Evolutionary conservation across 495 filamentous ascomycete genomes (phyloP).

Genomic region (Evansstolkia leycettana): DNA sequence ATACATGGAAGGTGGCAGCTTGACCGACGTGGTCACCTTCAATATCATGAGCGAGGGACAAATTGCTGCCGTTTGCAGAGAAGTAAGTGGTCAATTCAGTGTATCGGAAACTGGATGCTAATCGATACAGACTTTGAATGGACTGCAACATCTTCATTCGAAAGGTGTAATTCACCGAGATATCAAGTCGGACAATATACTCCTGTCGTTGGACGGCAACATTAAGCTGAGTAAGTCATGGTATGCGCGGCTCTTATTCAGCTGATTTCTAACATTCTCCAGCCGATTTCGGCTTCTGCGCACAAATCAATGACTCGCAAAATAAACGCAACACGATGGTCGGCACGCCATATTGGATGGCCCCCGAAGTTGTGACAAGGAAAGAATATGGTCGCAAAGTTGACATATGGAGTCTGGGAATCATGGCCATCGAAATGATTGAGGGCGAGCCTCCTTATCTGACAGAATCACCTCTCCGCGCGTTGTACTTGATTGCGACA

Average conservation of each 20-base stretch:
- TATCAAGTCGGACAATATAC: slow-evolving; percentile 97
- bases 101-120: neutral
- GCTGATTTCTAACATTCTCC: slow-evolving; percentile 16
- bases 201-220: slow-evolving; percentile 87
- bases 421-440: slow-evolving; percentile 99
- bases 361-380: slow-evolving; percentile 89
- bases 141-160: slow-evolving; percentile 89
- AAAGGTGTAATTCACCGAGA: slow-evolving; percentile 97
- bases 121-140: slow-evolving; percentile 56
- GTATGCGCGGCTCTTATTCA: slow-evolving; percentile 2
- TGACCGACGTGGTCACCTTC: slow-evolving; percentile 97
- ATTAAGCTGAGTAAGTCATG: slow-evolving; percentile 85
- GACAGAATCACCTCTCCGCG: slow-evolving; percentile 86
- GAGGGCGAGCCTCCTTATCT: slow-evolving; percentile 96
- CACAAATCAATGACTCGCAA: slow-evolving; percentile 93
- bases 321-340: slow-evolving; percentile 99
- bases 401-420: slow-evolving; percentile 96
- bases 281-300: slow-evolving; percentile 99
- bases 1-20: slow-evolving; percentile 95
- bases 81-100: slow-evolving; percentile 38
- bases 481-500: slow-evolving; percentile 91
- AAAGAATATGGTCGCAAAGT: slow-evolving; percentile 98
- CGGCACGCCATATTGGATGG: slow-evolving; percentile 99
- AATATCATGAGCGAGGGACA: slow-evolving; percentile 98
- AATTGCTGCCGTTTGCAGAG: slow-evolving; percentile 88